Evolutionary conservation across 495 filamentous ascomycete species (phyloP), one percentile per base, ranked within the genome.

Genomic region (Extremus antarcticus): DNA sequence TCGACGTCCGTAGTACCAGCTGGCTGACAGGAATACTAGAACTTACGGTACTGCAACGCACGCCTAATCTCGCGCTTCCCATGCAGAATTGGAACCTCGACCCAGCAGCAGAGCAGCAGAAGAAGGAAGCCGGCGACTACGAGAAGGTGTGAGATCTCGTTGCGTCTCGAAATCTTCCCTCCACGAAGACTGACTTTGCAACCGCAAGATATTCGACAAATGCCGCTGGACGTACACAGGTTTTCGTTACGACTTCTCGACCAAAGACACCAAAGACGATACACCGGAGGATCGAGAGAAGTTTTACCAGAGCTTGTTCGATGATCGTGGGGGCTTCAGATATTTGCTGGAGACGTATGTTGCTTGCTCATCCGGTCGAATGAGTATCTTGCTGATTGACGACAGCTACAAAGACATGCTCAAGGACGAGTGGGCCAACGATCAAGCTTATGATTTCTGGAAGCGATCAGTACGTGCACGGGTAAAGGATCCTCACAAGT

Each of bases 391-490:
- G 35, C 35, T 39, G 35, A 39, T 39, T 9, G 9, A n/a, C n/a
- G 71, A 65, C 0, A 76, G 67, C 25, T 82, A 79, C 67, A 69
- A 70, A 10, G 79, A 82, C 54, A 63, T 70, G n/a, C 59, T 78
- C 17, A 61, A 73, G 17, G 63, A 70, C 47, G 23, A 59, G 19
- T 67, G 72, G 21, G 72, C 76, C 17, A 81, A 81, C 55, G 10
- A 61, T 4, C 65, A 69, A 25, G 70, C 70, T 15, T 80, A 80
- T 57, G 65, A 78, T 23, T 83, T 82, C 68, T 84, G 79, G 80
- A 66, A 66, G 20, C 70, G 74, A 53, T 76, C 77, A 58, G 68
- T 69, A 1, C 72, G 76, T 0, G 59, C 65, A 1, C 70, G 79
- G 1, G 72, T 85, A 46, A 55, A 68, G 1, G 77, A 83, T 52